These are phyloP conservation scores for Candida fluviatilis DNA, from an alignment of 805 yeast genomes.

Conservation along the genomic window DNA sequence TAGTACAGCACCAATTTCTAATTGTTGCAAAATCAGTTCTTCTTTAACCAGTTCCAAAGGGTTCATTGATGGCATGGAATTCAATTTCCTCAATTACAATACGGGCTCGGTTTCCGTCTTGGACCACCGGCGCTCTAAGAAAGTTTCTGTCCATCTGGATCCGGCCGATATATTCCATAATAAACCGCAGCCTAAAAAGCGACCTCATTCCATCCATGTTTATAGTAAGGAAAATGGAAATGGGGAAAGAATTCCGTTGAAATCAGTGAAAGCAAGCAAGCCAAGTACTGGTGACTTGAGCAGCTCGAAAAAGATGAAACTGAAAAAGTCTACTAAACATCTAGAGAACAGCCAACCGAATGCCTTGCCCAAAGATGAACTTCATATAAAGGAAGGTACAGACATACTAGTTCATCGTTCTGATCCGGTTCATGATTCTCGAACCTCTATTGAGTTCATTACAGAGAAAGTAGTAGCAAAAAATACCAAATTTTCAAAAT, in stretches of 20 bases:
- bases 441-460: too few species aligned
- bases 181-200: not conserved
- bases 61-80: not conserved
- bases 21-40: not conserved
- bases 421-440: too few species aligned
- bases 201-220: constrained; percentile 2
- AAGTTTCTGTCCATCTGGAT: not conserved
- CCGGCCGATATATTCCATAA: not conserved
- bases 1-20: not conserved
- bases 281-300: not conserved
- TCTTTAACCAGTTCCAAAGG: not conserved
- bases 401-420: too few species aligned
- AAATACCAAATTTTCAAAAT: too few species aligned
- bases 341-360: too few species aligned
- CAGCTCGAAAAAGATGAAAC: too few species aligned
- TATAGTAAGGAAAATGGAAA: too few species aligned
- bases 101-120: not conserved
- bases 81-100: constrained; percentile 4
- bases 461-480: too few species aligned
- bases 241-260: not conserved
- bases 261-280: not conserved
- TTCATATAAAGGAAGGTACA: too few species aligned
- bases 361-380: too few species aligned
- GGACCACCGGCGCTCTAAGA: constrained; percentile 1
- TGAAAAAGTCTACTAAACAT: too few species aligned